A percentile compares a stretch with the other conserved stretches of the same genome.
These are phyloP conservation scores for Pinus taeda DNA, from an alignment of 75 land plant genomes.

Conservation along the genomic window DNA sequence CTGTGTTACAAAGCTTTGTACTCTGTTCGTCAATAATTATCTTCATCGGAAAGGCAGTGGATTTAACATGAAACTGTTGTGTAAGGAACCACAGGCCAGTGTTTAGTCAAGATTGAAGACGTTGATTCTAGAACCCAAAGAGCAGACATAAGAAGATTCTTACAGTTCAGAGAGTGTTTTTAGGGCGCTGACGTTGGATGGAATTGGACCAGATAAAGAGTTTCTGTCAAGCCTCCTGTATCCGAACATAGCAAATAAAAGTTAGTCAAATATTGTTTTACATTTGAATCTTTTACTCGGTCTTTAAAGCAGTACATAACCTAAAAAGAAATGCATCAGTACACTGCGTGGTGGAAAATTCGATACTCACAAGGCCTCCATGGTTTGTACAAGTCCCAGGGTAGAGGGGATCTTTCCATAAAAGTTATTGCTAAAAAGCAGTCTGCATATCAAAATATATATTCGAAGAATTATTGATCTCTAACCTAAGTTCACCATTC, in stretches of 20 bases:
- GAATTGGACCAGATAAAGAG: constrained; percentile 48
- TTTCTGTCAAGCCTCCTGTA: constrained; percentile 68
- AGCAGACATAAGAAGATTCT: too few relatives aligned
- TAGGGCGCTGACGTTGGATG: constrained; percentile 54
- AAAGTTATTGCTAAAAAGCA: constrained; percentile 37
- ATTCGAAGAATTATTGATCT: neutral
- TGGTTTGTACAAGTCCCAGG: constrained; percentile 20
- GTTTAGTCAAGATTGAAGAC: too few relatives aligned
- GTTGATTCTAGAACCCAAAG: too few relatives aligned
- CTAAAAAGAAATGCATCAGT: neutral
- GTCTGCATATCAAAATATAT: constrained; percentile 16
- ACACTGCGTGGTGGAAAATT: neutral
- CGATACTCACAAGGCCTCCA: constrained; percentile 40
- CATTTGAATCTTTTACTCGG: too few relatives aligned
- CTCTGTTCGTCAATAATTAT: too few relatives aligned
- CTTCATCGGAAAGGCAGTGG: too few relatives aligned
- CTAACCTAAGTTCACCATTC: too few relatives aligned
- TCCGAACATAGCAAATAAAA: constrained; percentile 1
- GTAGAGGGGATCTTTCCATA: constrained; percentile 39
- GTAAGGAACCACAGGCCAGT: too few relatives aligned
- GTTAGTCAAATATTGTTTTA: neutral
- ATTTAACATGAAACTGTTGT: too few relatives aligned
- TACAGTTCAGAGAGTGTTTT: constrained; percentile 45
- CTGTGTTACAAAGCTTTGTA: too few relatives aligned
- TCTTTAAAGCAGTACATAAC: neutral